Evolutionary conservation across 176 grass and related monocot species (phyloP).

Genomic region (Eleusine indica): DNA sequence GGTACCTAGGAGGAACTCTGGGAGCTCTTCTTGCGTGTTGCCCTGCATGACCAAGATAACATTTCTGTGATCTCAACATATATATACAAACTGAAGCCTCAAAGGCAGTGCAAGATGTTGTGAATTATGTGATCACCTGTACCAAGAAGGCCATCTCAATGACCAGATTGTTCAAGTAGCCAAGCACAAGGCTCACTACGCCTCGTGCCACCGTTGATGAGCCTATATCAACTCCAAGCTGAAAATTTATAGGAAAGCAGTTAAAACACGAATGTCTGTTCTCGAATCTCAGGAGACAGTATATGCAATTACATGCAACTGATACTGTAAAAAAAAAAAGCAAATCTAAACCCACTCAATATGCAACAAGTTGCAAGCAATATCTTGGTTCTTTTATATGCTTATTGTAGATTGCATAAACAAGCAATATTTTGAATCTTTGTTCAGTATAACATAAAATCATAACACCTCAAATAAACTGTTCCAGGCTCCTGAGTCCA

Average conservation of each 20-base stretch:
- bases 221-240: slow-evolving; percentile 90
- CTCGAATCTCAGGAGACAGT: neutral
- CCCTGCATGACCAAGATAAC: slow-evolving; percentile 49
- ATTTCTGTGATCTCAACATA: neutral
- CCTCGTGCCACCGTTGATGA: slow-evolving; percentile 89
- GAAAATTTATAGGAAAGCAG: slow-evolving; percentile 37
- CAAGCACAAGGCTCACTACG: slow-evolving; percentile 90
- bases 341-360: neutral
- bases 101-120: neutral
- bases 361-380: neutral
- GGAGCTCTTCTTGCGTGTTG: slow-evolving; percentile 93
- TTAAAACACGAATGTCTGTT: slow-evolving; percentile 10
- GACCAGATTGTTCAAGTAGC: slow-evolving; percentile 92
- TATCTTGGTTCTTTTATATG: neutral
- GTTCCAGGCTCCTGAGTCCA: neutral
- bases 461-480: neutral
- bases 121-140: slow-evolving; percentile 53
- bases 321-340: neutral
- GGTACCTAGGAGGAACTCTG: slow-evolving; percentile 83
- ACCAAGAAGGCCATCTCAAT: slow-evolving; percentile 98
- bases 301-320: neutral
- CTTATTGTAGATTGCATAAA: neutral
- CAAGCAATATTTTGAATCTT: too few relatives aligned
- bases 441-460: slow-evolving; percentile 4
- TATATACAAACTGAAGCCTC: neutral